Base-by-base conservation (phyloP, 345 rosid species). In the Eucalyptus urophylla region DNA sequence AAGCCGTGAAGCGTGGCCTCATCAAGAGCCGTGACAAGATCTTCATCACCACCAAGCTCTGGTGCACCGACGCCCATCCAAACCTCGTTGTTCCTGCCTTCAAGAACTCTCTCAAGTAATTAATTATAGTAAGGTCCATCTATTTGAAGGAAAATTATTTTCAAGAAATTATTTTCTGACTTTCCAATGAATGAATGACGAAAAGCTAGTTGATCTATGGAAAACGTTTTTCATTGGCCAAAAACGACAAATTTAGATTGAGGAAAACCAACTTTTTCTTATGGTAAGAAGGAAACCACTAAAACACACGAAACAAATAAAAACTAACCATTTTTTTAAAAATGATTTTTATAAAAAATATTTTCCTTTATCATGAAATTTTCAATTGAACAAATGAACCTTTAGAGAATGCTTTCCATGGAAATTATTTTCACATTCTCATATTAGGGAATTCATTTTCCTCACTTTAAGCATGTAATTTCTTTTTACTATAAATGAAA, bases 31-130 rank as follows among this genome's bases (percentile, higher is more conserved):
- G 96, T 5, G 92, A 92, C 25, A 93, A 95, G 4, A 86, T 97
- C 44, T 95, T 96, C 88, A 90, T 95, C 86, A 96, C 97, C 87
- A 90, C 96, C 6, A 97, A 97, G 89, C 94, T 96, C 0, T 93
- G 95, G 93, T 80, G 94, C 49, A 62, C 91, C 13, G 92, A 93
- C 29, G 94, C 96, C 69, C 94, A 97, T 72, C 89, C n/a, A 5
- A 92, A 92, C 31, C 94, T 94, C 10, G 93, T 95, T 6, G 56
- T 95, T 44, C 95, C 96, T 7, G 94, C 94, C 33, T 72, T 96
- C 3, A 83, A 88, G 22, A 91, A 89, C 7, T 88, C 92, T 3
- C 93, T 93, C 44, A n/a, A 88, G 92, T 91, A 86, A 60, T 65
- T 65, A 65, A 65, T 7, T 31, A 65, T 65, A 65, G 33, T 29